These are phyloP conservation scores for Spergularia marina DNA, from an alignment of 148 eudicot genomes.

Conservation along the genomic window DNA sequence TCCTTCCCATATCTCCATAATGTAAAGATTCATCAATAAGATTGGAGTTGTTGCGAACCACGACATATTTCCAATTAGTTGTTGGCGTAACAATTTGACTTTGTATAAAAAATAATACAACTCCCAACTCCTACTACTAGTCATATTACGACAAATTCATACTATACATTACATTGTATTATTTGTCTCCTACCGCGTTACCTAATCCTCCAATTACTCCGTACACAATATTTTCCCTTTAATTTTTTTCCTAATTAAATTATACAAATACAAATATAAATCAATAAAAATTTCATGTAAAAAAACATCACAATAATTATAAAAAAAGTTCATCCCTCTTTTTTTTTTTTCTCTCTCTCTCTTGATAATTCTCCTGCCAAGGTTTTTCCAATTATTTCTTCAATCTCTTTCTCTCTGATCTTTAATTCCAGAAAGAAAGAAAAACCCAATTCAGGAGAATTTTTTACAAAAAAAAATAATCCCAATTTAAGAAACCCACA, in stretches of 20 bases:
- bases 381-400: constrained; percentile 16
- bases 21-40: neutral
- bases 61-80: constrained; percentile 16
- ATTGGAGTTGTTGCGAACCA: constrained; percentile 29
- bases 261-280: neutral
- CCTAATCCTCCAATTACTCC: constrained; percentile 20
- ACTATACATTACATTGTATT: constrained; percentile 6
- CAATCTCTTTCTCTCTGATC: constrained; percentile 4
- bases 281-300: neutral
- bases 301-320: neutral
- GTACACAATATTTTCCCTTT: neutral
- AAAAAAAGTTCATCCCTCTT: neutral
- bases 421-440: neutral
- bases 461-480: no score
- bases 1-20: neutral
- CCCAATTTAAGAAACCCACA: neutral
- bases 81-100: constrained; percentile 33
- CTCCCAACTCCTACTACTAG: neutral
- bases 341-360: neutral
- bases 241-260: neutral
- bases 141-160: constrained; percentile 7
- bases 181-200: constrained; percentile 21
- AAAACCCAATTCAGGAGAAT: constrained; percentile 11
- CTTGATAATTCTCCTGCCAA: constrained; percentile 13
- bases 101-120: neutral